phyloP scores from a whole-genome alignment of 31 red algal species.

The Porphyra umbilicalis region DNA sequence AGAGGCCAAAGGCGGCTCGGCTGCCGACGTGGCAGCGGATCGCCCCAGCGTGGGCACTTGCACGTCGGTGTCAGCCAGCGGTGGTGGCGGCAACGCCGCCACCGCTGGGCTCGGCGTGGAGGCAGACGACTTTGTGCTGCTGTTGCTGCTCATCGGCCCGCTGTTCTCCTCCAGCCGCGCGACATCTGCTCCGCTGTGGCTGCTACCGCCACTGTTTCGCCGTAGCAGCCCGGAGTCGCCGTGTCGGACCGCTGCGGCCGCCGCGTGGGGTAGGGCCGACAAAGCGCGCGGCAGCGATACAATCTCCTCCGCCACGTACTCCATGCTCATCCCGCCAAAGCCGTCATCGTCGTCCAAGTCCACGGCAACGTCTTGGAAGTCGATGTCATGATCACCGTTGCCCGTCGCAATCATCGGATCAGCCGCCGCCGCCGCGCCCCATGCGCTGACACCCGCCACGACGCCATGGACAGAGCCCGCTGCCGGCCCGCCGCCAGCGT shows the following conservation, averaged over 20 bases:
- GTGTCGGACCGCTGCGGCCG: neutral
- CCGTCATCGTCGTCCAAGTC: neutral
- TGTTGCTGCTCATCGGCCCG: neutral
- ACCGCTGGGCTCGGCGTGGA: neutral
- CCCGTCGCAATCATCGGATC: neutral
- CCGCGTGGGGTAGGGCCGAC: neutral
- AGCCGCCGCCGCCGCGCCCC: too few relatives aligned
- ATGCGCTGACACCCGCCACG: neutral
- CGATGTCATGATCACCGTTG: too few relatives aligned
- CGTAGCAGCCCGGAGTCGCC: too few relatives aligned
- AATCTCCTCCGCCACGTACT: neutral
- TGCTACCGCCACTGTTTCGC: neutral
- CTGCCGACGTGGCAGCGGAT: neutral
- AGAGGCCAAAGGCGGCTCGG: too few relatives aligned
- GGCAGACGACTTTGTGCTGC: neutral
- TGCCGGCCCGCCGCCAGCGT: neutral
- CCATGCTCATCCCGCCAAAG: neutral
- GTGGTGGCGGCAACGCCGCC: neutral
- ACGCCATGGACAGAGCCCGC: neutral
- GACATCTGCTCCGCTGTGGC: too few relatives aligned
- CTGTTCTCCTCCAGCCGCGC: neutral
- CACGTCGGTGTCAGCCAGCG: neutral
- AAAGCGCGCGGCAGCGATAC: neutral
- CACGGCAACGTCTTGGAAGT: too few relatives aligned
- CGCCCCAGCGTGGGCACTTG: neutral